phyloP scores from a whole-genome alignment of 1,139 yeast species.

The Nakaseomyces kungkrabaensis region DNA sequence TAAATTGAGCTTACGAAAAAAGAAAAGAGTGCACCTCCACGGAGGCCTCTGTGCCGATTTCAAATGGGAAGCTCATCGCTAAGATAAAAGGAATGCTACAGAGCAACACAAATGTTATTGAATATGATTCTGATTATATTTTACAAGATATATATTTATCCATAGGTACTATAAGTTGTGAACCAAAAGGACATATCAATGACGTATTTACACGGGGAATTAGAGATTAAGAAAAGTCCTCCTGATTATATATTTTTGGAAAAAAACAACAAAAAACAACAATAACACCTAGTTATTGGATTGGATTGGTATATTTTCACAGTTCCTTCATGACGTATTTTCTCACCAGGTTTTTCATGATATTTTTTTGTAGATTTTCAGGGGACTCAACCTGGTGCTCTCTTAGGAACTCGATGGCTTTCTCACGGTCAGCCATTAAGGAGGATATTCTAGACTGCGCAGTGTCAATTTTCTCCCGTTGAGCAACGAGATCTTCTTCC shows the following conservation, averaged over 20 bases:
- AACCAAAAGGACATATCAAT: too few relatives aligned
- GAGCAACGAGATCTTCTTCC: constrained; percentile 26
- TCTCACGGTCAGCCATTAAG: constrained; percentile 30
- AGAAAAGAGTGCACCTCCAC: neutral
- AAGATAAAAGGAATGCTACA: too few relatives aligned
- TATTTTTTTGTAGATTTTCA: constrained; percentile 34
- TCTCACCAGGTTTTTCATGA: constrained; percentile 44
- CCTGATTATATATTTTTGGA: too few relatives aligned
- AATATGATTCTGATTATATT: neutral
- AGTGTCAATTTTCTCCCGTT: constrained; percentile 25
- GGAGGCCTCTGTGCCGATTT: neutral
- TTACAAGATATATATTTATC: too few relatives aligned
- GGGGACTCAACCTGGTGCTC: constrained; percentile 28
- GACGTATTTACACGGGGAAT: too few relatives aligned
- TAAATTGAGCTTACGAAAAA: too few relatives aligned
- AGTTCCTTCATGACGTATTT: constrained; percentile 34
- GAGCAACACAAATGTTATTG: too few relatives aligned
- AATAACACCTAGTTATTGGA: too few relatives aligned
- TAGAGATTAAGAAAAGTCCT: too few relatives aligned
- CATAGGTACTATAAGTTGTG: too few relatives aligned
- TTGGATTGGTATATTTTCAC: neutral
- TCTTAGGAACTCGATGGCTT: constrained; percentile 27
- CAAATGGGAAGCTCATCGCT: too few relatives aligned
- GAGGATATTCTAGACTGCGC: constrained; percentile 31
- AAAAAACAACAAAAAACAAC: too few relatives aligned